These are phyloP conservation scores for Hysterium pulicare DNA, from an alignment of 2,329 filamentous ascomycete species.

Conservation along the genomic window DNA sequence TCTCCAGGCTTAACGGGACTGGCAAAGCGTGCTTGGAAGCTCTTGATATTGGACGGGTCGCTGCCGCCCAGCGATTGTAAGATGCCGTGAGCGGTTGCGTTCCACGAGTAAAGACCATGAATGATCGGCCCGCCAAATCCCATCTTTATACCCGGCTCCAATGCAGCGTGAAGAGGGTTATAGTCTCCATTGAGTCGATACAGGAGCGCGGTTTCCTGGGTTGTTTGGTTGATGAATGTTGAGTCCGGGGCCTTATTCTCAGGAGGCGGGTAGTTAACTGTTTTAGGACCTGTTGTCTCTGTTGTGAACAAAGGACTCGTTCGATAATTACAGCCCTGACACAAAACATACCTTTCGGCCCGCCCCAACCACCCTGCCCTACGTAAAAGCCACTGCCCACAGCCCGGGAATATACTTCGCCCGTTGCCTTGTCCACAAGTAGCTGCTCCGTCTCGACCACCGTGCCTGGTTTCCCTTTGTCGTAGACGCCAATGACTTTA, in stretches of 20 bases:
- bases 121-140: constrained; percentile 87
- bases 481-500: constrained; percentile 81
- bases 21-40: constrained; percentile 86
- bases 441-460: constrained; percentile 77
- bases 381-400: constrained; percentile 75
- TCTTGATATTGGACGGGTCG: constrained; percentile 76
- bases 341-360: constrained; percentile 67
- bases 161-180: constrained; percentile 86
- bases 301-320: neutral
- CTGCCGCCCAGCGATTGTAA: constrained; percentile 70
- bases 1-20: constrained; percentile 80
- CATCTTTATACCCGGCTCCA: constrained; percentile 82
- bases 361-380: constrained; percentile 79
- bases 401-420: constrained; percentile 68
- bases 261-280: constrained; percentile 74
- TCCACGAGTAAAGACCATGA: constrained; percentile 87
- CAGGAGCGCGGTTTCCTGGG: constrained; percentile 60
- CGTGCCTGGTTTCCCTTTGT: constrained; percentile 80
- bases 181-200: constrained; percentile 83
- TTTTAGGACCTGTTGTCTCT: constrained; percentile 57
- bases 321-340: too few relatives aligned
- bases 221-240: constrained; percentile 68
- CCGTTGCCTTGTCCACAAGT: constrained; percentile 66
- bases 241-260: constrained; percentile 68
- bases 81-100: constrained; percentile 70